phyloP scores from a whole-genome alignment of 306 rosid species.

The Coriaria nepalensis region DNA sequence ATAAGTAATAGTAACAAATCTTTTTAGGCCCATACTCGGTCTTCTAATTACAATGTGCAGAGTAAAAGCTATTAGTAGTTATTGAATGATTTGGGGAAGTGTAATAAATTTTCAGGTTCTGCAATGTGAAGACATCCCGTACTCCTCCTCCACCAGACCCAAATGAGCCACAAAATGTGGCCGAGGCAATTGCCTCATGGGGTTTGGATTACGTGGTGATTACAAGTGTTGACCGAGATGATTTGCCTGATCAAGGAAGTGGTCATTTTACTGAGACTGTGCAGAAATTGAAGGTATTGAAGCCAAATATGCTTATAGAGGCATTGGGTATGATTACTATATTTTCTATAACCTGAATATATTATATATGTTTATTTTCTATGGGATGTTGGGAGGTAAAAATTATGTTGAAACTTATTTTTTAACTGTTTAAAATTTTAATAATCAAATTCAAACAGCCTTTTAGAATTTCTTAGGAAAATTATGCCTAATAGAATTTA shows the following conservation, averaged over 20 bases:
- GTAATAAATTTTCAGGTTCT: constrained; percentile 38
- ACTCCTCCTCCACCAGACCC: constrained; percentile 97
- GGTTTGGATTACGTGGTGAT: constrained; percentile 97
- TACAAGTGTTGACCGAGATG: constrained; percentile 97
- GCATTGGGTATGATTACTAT: constrained; percentile 51
- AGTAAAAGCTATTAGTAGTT: no score
- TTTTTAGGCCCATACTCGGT: no score
- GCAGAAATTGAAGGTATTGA: constrained; percentile 65
- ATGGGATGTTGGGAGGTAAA: no score
- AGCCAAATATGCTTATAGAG: constrained; percentile 88
- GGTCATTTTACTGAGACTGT: constrained; percentile 93
- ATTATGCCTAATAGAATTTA: no score
- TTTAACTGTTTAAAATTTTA: no score
- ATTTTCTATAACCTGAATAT: not conserved
- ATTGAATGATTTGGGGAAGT: no score
- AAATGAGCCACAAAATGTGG: constrained; percentile 88
- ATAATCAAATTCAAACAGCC: no score
- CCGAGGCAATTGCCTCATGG: constrained; percentile 98
- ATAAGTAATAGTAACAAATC: no score
- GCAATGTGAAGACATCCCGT: constrained; percentile 93
- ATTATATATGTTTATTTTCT: no score
- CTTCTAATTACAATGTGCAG: no score
- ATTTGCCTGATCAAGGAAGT: constrained; percentile 93
- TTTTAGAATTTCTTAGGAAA: no score
- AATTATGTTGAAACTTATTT: no score